Conservation (phyloP, 2,329 filamentous ascomycete genomes). For the Aspergillus felis region DNA sequence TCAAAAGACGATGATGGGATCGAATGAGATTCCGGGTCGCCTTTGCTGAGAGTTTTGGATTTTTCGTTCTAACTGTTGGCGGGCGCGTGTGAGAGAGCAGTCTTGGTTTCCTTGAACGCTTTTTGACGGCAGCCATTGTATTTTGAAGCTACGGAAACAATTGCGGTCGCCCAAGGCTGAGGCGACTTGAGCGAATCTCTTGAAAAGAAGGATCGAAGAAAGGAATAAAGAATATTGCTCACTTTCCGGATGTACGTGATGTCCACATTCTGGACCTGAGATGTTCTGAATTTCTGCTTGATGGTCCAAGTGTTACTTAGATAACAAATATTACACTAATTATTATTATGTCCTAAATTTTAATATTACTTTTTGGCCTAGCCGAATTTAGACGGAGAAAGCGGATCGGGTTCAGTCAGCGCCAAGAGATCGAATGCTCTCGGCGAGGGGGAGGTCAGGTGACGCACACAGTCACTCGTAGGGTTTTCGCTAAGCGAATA, state of each 20-base stretch:
- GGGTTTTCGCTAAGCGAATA: conserved; percentile 41
- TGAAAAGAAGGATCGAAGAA: background rate
- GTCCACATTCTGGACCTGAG: background rate
- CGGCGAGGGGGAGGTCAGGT: conserved; percentile 27
- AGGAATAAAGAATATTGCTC: background rate
- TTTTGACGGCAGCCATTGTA: conserved; percentile 29
- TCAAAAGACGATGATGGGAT: conserved; percentile 58
- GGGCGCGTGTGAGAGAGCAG: conserved; percentile 46
- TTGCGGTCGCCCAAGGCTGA: background rate
- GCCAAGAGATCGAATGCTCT: conserved; percentile 7
- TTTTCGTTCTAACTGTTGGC: conserved; percentile 35
- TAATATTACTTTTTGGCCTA: background rate
- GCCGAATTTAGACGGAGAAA: conserved; percentile 2
- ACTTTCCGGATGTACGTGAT: background rate
- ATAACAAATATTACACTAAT: background rate
- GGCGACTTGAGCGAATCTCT: background rate
- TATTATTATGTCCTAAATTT: background rate
- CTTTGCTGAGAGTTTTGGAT: conserved; percentile 50
- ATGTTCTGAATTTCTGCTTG: background rate
- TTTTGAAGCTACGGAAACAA: background rate
- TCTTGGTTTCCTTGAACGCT: conserved; percentile 29
- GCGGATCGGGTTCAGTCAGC: conserved; percentile 1
- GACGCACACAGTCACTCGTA: conserved; percentile 34
- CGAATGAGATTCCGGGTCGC: conserved; percentile 57
- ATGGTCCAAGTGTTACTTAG: background rate